Percentiles rank a stretch among this genome's conserved stretches.
Evolutionary conservation across 768 basidiomycete genomes (phyloP).

Genomic region (Dictyophora rubrovolvata): DNA sequence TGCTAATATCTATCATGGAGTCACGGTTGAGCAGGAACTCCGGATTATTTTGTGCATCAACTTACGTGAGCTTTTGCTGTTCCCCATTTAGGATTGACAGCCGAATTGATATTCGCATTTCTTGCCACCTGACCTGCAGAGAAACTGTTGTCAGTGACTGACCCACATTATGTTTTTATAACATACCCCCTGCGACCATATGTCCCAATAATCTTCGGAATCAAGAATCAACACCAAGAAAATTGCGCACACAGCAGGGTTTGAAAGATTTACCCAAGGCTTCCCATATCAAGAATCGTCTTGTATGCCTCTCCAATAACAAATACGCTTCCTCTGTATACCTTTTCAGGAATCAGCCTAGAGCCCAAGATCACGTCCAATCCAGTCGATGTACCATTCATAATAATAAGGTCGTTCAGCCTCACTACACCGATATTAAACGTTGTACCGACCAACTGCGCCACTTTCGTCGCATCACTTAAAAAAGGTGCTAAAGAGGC

Average conservation of each 20-base stretch:
- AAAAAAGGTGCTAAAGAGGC: neutral
- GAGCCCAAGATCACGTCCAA: conserved; percentile 5
- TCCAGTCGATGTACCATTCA: neutral
- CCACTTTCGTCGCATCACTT: conserved; percentile 11
- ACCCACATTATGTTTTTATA: neutral
- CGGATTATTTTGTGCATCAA: too few relatives aligned
- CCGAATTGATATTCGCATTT: conserved; percentile 24
- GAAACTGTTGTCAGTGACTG: neutral
- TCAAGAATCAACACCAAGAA: neutral
- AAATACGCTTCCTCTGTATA: conserved; percentile 1
- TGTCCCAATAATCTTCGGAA: conserved; percentile 5
- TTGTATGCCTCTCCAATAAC: neutral
- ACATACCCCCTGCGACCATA: conserved; percentile 9
- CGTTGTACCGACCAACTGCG: neutral
- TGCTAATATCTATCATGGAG: neutral
- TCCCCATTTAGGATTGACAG: conserved; percentile 28
- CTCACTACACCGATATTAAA: neutral
- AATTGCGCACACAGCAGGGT: neutral
- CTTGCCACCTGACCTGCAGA: conserved; percentile 23
- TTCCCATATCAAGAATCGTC: neutral
- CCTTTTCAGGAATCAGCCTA: conserved; percentile 5
- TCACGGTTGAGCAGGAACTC: neutral
- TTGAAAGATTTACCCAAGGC: neutral
- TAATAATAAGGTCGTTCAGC: too few relatives aligned
- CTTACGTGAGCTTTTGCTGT: conserved; percentile 28